phyloP scores from a whole-genome alignment of 139 green algal genomes.

The Tetraselmis striata region DNA sequence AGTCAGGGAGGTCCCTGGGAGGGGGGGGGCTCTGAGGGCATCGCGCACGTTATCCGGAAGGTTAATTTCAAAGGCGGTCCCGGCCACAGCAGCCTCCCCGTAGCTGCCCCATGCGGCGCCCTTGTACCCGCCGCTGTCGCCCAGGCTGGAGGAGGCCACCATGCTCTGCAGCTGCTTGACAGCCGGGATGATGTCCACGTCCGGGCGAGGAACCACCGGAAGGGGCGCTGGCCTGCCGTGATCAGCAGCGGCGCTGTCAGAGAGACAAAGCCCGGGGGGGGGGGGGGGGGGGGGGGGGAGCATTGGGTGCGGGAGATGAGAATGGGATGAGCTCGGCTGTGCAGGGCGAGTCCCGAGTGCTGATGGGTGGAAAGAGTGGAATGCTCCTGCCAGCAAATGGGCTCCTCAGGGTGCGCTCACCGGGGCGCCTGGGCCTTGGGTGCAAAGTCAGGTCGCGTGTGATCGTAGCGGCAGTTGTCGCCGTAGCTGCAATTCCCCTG shows the following conservation, averaged over 20 bases:
- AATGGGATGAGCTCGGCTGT: too few species aligned
- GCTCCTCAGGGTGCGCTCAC: too few species aligned
- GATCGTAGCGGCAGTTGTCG: constrained; percentile 41
- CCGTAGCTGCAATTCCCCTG: constrained; percentile 52
- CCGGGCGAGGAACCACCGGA: not conserved
- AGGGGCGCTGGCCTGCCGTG: not conserved
- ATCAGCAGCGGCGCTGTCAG: too few species aligned
- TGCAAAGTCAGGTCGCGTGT: constrained; percentile 20
- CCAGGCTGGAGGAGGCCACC: not conserved
- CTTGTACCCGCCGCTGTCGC: not conserved
- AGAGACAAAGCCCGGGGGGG: too few species aligned
- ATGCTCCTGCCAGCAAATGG: too few species aligned
- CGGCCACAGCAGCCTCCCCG: not conserved
- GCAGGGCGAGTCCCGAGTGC: too few species aligned
- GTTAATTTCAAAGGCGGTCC: not conserved
- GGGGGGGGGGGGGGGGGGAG: too few species aligned
- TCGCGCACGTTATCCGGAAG: not conserved
- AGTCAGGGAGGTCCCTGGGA: too few species aligned
- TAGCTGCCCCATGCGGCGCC: not conserved
- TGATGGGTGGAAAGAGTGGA: too few species aligned
- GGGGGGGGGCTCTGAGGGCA: too few species aligned
- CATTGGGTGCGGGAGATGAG: too few species aligned
- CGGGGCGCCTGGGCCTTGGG: not conserved
- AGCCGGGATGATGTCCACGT: not conserved
- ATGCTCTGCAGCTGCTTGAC: not conserved